Conservation (phyloP, 768 basidiomycete species). For the Pholiota molesta region DNA sequence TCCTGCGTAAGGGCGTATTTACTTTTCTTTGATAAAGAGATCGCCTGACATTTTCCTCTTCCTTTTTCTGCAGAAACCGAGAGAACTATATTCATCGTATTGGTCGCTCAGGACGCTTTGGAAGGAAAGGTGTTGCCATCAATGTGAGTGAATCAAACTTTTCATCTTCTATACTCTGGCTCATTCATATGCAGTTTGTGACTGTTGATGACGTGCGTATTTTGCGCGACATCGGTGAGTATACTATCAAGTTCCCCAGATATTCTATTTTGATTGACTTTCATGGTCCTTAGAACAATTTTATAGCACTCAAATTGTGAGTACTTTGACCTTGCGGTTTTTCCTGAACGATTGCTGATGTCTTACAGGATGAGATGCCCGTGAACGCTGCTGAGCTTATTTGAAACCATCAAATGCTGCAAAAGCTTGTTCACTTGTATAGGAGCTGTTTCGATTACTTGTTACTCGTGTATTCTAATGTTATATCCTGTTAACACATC, state of each 20-base stretch:
- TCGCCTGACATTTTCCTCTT: slow-evolving; percentile 1
- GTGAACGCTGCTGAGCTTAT: slow-evolving; percentile 98
- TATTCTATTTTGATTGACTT: slow-evolving; percentile 10
- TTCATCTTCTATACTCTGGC: slow-evolving; percentile 15
- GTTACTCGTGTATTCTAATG: slow-evolving; percentile 23
- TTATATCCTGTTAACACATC: slow-evolving; percentile 4
- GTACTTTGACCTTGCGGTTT: slow-evolving; percentile 25
- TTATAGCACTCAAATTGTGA: slow-evolving; percentile 92
- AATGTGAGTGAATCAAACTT: slow-evolving; percentile 63
- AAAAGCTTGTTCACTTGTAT: slow-evolving; percentile 8
- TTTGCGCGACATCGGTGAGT: slow-evolving; percentile 92
- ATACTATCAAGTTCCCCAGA: slow-evolving; percentile 3
- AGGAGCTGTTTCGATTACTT: slow-evolving; percentile 5
- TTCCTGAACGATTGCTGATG: slow-evolving; percentile 22
- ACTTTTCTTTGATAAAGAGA: slow-evolving; percentile 7
- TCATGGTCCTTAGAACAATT: slow-evolving; percentile 72
- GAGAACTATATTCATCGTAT: slow-evolving; percentile 99
- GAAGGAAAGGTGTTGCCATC: slow-evolving; percentile 98
- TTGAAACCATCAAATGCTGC: slow-evolving; percentile 34
- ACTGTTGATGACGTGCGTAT: slow-evolving; percentile 96
- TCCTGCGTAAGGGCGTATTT: slow-evolving; percentile 65
- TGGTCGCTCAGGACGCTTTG: slow-evolving; percentile 98
- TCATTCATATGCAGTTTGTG: slow-evolving; percentile 62
- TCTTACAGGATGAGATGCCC: slow-evolving; percentile 91
- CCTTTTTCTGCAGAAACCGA: slow-evolving; percentile 63